Base-by-base conservation (phyloP, 345 rosid species). In the Heritiera fomes region DNA sequence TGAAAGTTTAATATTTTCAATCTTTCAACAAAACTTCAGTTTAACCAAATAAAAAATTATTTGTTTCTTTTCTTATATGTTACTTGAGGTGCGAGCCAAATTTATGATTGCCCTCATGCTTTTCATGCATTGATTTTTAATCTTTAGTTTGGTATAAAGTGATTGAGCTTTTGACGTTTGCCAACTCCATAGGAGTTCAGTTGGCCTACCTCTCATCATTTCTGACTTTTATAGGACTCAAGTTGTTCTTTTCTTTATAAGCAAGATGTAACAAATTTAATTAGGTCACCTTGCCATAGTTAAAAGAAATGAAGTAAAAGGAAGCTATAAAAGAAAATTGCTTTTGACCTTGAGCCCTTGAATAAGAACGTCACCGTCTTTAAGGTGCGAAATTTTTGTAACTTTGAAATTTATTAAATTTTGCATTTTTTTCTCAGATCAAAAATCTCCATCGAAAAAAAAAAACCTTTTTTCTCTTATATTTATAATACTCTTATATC, bases 191-290 rank as follows among this genome's bases (percentile, higher is more conserved):
- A 32, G 56, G 28, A 73, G 17, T 18, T 41, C 50, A 7, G 20
- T 55, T 74, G 43, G 41, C 63, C 81, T 62, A n/a, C 68, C 55
- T 41, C 78, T 74, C 28, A 20, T 70, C 41, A 53, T 1, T 34
- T 52, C 30, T 8, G 12, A 9, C 38, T 74, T 74, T 59, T 14
- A 59, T 23, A 56, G 14, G 49, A 41, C 53, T 56, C 32, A 23
- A 41, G 53, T 74, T 56, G 52, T 74, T 74, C 34, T 23, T 52
- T 74, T 74, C 34, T 23, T 52, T 52, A 0, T 13, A 1, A 34
- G 3, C 38, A 34, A 34, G 28, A 23, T 23, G 38, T 34, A 34
- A 34, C 38, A 34, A 34, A 34, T 34, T 34, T 34, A 1, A 34
- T 34, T 34, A 34, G 38, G 0, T 34, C 38, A 34, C 11, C 55